Conservation (phyloP, 805 yeast genomes). For the Candida wancherniae region DNA sequence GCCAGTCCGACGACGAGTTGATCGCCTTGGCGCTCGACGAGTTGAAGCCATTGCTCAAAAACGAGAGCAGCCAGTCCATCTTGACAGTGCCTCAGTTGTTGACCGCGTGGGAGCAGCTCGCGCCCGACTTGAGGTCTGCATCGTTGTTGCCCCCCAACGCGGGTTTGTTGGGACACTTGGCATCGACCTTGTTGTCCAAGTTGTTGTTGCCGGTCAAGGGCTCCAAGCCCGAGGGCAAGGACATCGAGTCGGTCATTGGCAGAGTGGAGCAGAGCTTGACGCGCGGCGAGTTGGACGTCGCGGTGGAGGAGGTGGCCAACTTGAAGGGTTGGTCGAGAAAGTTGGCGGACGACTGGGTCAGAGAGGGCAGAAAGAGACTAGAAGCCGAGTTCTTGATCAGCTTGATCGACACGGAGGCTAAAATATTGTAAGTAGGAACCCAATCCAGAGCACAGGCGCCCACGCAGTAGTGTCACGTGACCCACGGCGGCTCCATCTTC, state of each 20-base stretch:
- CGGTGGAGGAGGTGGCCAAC: constrained; percentile 87
- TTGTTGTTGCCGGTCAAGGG: constrained; percentile 78
- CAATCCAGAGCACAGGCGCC: neutral
- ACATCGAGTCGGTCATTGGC: constrained; percentile 83
- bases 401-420: constrained; percentile 62
- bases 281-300: constrained; percentile 74
- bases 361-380: constrained; percentile 81
- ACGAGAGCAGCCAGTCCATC: constrained; percentile 47
- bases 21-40: constrained; percentile 28
- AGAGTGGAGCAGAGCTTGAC: constrained; percentile 73
- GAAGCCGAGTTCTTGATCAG: constrained; percentile 80
- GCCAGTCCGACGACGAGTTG: constrained; percentile 29
- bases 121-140: constrained; percentile 83
- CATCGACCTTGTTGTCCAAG: constrained; percentile 72
- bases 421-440: constrained; percentile 23
- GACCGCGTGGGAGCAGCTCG: constrained; percentile 73
- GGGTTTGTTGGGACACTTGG: constrained; percentile 86
- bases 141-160: constrained; percentile 92
- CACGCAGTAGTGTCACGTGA: constrained; percentile 1
- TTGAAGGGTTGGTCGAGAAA: constrained; percentile 91
- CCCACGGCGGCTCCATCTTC: neutral
- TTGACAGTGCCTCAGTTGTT: constrained; percentile 73
- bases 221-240: constrained; percentile 65
- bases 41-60: constrained; percentile 31
- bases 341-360: constrained; percentile 88